Evolutionary conservation across 768 basidiomycete genomes (phyloP), one percentile per base, ranked within the genome.

Genomic region (Naganishia onofrii): DNA sequence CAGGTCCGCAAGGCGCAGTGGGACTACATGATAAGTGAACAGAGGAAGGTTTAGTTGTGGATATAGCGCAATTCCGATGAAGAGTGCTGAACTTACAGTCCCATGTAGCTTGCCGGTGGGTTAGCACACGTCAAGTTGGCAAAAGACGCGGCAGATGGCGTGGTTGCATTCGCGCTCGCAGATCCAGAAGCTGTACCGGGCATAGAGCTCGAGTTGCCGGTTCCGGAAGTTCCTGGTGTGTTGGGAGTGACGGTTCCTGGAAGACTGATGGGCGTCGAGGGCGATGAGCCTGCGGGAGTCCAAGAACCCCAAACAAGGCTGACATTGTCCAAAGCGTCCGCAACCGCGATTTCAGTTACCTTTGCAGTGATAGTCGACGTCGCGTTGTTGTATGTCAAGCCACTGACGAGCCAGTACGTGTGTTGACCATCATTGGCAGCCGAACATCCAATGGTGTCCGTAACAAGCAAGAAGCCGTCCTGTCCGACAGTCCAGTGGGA

Each of bases 1-100:
- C 56, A 2, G 65, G 64, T 6, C 70, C 70, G 51, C 70, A 71
- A 15, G 70, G 66, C 9, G 70, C 70, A 7, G 70, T 67, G 10
- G 70, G 66, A 10, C 52, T 53, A 70, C 32, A 19, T 63, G 64
- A 21, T 51, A 63, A 17, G 31, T 48, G 28, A 23, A 23, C 52
- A 53, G 10, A 23, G 17, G 4, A 4, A 26, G 48, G 17, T 21
- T 19, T 5, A 52, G 26, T 52, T 19, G n/a, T n/a, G n/a, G n/a
- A n/a, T n/a, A n/a, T n/a, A n/a, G n/a, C n/a, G n/a, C n/a, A 23
- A 29, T 15, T 53, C n/a, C 28, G 28, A 70, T 21, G 15, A 42
- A 42, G 42, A 7, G 9, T 17, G 42, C 42, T 28, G 56, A 55
- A 26, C 63, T 36, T 9, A 53, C 52, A 67, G 54, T 7, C 54